A percentile compares a stretch with the other conserved stretches of the same genome.
These are phyloP conservation scores for Penicillium lividum DNA, from an alignment of 495 filamentous ascomycete genomes.

Conservation along the genomic window DNA sequence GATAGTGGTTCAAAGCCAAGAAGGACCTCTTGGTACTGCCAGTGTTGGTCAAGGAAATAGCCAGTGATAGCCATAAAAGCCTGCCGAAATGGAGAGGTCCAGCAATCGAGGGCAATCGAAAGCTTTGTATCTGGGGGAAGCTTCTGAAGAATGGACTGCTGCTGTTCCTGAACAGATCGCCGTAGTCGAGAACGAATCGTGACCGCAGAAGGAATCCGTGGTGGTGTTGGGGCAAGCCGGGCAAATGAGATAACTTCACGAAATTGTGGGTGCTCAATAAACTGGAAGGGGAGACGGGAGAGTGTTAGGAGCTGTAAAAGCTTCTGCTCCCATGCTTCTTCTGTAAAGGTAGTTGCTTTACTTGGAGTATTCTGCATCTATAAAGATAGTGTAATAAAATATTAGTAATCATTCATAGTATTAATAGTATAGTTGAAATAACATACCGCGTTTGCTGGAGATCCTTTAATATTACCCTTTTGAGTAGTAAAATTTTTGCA, in stretches of 20 bases:
- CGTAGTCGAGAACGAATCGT: neutral
- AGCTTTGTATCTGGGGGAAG: conserved; percentile 12
- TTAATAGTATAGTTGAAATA: too few species aligned
- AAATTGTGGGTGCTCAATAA: too few species aligned
- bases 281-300: too few species aligned
- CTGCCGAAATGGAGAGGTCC: conserved; percentile 15
- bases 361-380: too few species aligned
- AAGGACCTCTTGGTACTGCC: conserved; percentile 22
- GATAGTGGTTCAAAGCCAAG: conserved; percentile 24
- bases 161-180: conserved; percentile 1
- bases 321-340: too few species aligned
- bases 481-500: too few species aligned
- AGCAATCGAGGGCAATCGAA: conserved; percentile 20
- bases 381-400: too few species aligned
- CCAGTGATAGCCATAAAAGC: conserved; percentile 26
- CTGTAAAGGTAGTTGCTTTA: too few species aligned
- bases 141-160: conserved; percentile 8
- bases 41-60: conserved; percentile 23
- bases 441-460: too few species aligned
- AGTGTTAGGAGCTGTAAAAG: too few species aligned
- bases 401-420: too few species aligned
- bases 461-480: too few species aligned
- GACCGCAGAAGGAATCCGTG: neutral
- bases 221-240: neutral
- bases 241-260: neutral